Evolutionary conservation across 495 filamentous ascomycete species (phyloP), one percentile per base, ranked within the genome.

Genomic region (Pseudotulostoma volvatum): DNA sequence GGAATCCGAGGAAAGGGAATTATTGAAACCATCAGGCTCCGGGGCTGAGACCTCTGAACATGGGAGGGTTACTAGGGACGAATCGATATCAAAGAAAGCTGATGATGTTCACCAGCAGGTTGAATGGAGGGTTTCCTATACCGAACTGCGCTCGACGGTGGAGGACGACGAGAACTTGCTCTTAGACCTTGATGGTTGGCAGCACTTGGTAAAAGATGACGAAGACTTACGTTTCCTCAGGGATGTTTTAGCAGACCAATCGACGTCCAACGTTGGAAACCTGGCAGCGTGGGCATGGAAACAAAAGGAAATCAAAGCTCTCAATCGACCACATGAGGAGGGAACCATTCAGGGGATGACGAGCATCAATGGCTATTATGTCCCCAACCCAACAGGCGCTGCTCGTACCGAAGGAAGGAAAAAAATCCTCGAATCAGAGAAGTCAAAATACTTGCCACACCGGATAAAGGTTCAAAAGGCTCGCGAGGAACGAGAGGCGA

Each of bases 381-480:
- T 93, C 13, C 73, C 81, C 1, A 99, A 95, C 42, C 37, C 61
- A 0, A 80, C 82, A 18, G 90, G 90, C 21, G 79, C 74, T 49
- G 88, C 90, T 30, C 73, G 90, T 40, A 95, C 90, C 0, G 86
- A 96, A 68, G 86, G 85, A 14, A 76, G 80, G 36, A 88, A 86
- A 59, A 88, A 84, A 61, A 95, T 99, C 31, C 68, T 90, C 33
- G 86, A 99, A 50, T 79, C 84, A 0, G 92, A 96, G 53, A 99
- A 99, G 60, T 93, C 86, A 20, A 92, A 92, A 54, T 99, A 99
- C 47, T 74, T 99, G 1, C 90, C 92, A 5, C 90, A 99, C 66
- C 85, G 92, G 37, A 84, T 99, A 58, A 88, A 86, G 45, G 84
- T 99, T 35, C 80, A 92, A 50, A 83, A 77, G 50, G 83, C 80